Percentiles rank a stretch among this genome's conserved stretches.
These are phyloP conservation scores for Colletotrichum tanaceti DNA, from an alignment of 2,329 filamentous ascomycete species.

Conservation along the genomic window DNA sequence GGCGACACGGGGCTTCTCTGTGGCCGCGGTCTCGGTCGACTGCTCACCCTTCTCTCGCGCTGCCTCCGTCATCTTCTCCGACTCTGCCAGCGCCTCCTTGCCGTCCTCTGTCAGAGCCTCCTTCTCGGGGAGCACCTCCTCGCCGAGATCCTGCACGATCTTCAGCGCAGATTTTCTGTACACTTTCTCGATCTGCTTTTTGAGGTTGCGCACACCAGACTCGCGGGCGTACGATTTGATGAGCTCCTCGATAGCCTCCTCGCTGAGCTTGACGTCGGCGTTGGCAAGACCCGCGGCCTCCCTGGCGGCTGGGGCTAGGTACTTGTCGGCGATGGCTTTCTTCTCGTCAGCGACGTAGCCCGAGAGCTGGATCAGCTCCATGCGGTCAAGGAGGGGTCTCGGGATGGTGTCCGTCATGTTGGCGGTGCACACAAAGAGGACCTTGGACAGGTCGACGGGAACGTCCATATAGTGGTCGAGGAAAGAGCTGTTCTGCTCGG, in stretches of 20 bases:
- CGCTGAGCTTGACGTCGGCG: constrained; percentile 86
- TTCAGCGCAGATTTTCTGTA: constrained; percentile 97
- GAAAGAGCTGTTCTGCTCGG: constrained; percentile 97
- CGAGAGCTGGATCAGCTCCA: constrained; percentile 97
- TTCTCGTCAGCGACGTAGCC: constrained; percentile 99
- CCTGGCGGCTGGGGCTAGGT: constrained; percentile 93
- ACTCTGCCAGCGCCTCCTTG: constrained; percentile 79
- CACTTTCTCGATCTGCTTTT: constrained; percentile 99
- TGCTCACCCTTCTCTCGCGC: constrained; percentile 56
- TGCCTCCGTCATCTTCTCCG: constrained; percentile 75
- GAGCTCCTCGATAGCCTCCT: constrained; percentile 91
- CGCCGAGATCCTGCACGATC: constrained; percentile 94
- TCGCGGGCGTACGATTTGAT: constrained; percentile 99
- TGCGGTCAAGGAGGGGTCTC: constrained; percentile 90
- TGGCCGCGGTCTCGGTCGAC: constrained; percentile 45
- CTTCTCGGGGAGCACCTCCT: constrained; percentile 82
- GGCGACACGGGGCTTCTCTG: constrained; percentile 76
- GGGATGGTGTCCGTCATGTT: constrained; percentile 99
- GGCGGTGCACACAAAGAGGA: constrained; percentile 97
- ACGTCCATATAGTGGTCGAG: constrained; percentile 99
- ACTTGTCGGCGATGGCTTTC: constrained; percentile 96
- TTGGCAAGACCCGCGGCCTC: constrained; percentile 91
- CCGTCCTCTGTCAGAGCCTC: constrained; percentile 87
- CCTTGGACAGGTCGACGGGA: constrained; percentile 95
- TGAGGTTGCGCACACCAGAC: constrained; percentile 95